Evolutionary conservation across 257 asterid genomes (phyloP), one percentile per base, ranked within the genome.

Genomic region (Ophiorrhiza pumila): DNA sequence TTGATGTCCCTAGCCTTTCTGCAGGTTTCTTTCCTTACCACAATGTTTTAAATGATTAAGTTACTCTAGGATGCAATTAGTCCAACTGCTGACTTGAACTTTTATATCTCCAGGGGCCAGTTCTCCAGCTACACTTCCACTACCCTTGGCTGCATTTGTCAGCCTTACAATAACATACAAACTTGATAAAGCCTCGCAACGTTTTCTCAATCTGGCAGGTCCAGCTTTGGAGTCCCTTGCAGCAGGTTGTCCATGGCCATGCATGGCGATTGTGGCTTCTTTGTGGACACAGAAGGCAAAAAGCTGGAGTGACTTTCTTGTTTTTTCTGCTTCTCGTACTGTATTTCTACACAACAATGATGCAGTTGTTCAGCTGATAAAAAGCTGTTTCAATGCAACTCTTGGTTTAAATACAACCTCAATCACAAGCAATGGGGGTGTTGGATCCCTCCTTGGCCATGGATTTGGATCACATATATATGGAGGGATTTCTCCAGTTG

Each of bases 221-320:
- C 99, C 99, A 0, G 98, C 98, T 64, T 75, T 94, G 74, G 99
- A 94, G 85, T 84, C 92, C 61, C 98, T 94, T 23, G 99, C 99
- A 3, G 99, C 98, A 14, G 98, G 99, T 70, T 94, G 98, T 81
- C 99, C 98, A 0, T 94, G 99, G 98, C 99, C 99, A 37, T 94
- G 99, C 85, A 91, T 91, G 99, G 96, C 98, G 6, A 88, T 91
- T 65, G 99, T 94, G 62, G 96, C 97, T 65, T 94, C 99, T 60
- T 57, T 94, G 55, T 94, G 99, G 99, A 91, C 97, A 69, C 99
- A 94, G 77, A 94, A 94, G 77, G 99, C 91, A 0, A 91, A 91
- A 75, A 83, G 89, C 12, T 94, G 99, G 99, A 88, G 93, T 27
- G 99, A 94, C 80, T 94, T 86, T 78, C 96, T 94, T 35, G 90